phyloP scores from a whole-genome alignment of 1,284 basidiomycete genomes.

The Ustilago sp. region DNA sequence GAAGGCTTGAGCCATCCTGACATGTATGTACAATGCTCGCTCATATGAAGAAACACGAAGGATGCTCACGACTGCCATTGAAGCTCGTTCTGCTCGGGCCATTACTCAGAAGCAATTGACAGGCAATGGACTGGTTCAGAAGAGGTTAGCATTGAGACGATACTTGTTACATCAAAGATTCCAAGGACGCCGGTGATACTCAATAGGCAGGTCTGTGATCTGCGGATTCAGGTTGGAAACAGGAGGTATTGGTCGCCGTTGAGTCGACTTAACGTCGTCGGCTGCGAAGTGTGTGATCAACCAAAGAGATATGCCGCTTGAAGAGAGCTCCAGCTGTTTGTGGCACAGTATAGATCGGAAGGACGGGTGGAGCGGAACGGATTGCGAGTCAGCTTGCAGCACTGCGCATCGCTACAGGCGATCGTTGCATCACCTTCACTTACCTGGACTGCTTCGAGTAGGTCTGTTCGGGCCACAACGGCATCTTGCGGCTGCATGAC shows the following conservation, averaged over 20 bases:
- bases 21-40: too few species aligned
- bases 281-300: constrained; percentile 14
- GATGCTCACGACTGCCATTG: too few species aligned
- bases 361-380: not conserved
- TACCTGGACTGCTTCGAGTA: constrained; percentile 27
- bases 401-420: too few species aligned
- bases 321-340: constrained; percentile 17
- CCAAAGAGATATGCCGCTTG: constrained; percentile 16
- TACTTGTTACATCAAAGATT: not conserved
- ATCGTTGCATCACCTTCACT: not conserved
- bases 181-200: not conserved
- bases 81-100: too few species aligned
- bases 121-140: too few species aligned
- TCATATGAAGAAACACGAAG: too few species aligned
- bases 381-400: not conserved
- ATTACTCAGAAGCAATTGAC: too few species aligned
- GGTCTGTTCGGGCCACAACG: constrained; percentile 8
- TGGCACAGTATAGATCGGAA: not conserved
- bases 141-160: not conserved
- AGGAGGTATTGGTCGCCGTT: not conserved
- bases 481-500: constrained; percentile 26
- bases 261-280: not conserved
- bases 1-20: too few species aligned
- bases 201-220: not conserved
- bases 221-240: too few species aligned